These are phyloP conservation scores for Trypanosoma mega DNA, from an alignment of 208 protist species.

Conservation along the genomic window DNA sequence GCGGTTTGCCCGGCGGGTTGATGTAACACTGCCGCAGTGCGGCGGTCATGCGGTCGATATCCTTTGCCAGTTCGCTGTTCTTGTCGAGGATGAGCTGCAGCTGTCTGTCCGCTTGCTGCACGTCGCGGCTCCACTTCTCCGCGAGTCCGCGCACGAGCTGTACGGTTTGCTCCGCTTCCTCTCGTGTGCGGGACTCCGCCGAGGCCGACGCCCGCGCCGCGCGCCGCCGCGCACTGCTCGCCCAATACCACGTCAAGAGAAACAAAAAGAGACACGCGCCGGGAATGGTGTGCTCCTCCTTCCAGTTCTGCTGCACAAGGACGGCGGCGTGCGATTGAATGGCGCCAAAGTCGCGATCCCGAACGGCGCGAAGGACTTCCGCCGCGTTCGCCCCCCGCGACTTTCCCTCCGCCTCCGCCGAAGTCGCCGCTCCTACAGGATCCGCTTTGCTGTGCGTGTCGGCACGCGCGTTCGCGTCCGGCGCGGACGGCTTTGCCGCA, in stretches of 20 bases:
- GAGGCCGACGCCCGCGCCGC: conserved; percentile 50
- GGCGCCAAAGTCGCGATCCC: conserved; percentile 56
- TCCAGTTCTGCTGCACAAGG: conserved; percentile 67
- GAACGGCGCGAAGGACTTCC: conserved; percentile 60
- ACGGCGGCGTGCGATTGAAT: conserved; percentile 58
- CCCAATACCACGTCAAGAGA: conserved; percentile 71
- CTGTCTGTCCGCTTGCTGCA: conserved; percentile 54
- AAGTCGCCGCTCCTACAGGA: not conserved
- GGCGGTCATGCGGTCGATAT: conserved; percentile 82
- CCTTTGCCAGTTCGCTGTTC: conserved; percentile 73
- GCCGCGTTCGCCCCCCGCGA: conserved; percentile 35
- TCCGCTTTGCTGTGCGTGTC: too few species aligned
- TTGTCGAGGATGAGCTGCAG: conserved; percentile 83
- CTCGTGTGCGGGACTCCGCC: conserved; percentile 35
- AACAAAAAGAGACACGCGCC: conserved; percentile 53
- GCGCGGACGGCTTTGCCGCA: conserved; percentile 11
- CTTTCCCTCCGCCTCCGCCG: conserved; percentile 2
- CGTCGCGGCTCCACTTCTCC: conserved; percentile 58
- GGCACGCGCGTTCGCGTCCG: too few species aligned
- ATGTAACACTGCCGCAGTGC: conserved; percentile 71
- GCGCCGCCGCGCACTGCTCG: conserved; percentile 59
- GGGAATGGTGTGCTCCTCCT: conserved; percentile 68
- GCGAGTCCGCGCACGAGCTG: conserved; percentile 46
- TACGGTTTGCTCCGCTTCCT: conserved; percentile 68
- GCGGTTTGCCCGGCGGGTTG: conserved; percentile 23